Evolutionary conservation across 192 early-diverging fungal species (phyloP).

Genomic region (Entomortierella lignicola): DNA sequence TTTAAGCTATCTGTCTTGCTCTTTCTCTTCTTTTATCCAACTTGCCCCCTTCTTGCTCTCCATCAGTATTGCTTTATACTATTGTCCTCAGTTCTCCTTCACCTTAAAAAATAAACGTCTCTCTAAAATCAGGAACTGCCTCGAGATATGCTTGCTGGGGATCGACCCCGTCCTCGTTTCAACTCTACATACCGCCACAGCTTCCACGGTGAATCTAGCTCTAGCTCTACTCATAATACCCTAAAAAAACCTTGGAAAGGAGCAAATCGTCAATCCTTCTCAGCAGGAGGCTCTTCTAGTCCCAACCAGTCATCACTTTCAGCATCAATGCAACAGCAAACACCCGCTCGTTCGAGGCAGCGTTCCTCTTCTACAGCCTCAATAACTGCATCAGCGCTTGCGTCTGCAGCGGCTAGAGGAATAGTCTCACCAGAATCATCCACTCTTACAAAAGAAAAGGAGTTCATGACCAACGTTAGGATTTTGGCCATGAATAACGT

Average conservation of each 20-base stretch:
- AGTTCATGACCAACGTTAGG: constrained; percentile 50
- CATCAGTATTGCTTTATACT: too few species aligned
- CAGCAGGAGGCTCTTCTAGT: neutral
- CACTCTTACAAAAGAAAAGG: constrained; percentile 38
- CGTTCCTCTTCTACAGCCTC: constrained; percentile 28
- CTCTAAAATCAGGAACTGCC: neutral
- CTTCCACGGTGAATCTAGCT: constrained; percentile 31
- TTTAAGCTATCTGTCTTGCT: too few species aligned
- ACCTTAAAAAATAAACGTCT: too few species aligned
- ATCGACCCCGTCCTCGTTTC: constrained; percentile 11
- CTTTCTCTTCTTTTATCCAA: too few species aligned
- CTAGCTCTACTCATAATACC: neutral
- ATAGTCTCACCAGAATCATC: constrained; percentile 17
- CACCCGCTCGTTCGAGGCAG: constrained; percentile 5
- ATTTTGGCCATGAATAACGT: constrained; percentile 47
- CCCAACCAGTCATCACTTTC: neutral
- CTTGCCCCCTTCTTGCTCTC: too few species aligned
- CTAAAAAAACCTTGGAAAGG: constrained; percentile 1
- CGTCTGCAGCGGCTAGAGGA: neutral
- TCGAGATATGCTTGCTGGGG: constrained; percentile 24
- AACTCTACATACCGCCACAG: constrained; percentile 15
- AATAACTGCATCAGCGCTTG: neutral
- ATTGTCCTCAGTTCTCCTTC: too few species aligned
- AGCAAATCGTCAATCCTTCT: constrained; percentile 14
- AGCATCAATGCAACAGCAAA: neutral